Evolutionary conservation across 352 stramenopile species (phyloP), one percentile per base, ranked within the genome.

Genomic region (Phytophthora megakarya): DNA sequence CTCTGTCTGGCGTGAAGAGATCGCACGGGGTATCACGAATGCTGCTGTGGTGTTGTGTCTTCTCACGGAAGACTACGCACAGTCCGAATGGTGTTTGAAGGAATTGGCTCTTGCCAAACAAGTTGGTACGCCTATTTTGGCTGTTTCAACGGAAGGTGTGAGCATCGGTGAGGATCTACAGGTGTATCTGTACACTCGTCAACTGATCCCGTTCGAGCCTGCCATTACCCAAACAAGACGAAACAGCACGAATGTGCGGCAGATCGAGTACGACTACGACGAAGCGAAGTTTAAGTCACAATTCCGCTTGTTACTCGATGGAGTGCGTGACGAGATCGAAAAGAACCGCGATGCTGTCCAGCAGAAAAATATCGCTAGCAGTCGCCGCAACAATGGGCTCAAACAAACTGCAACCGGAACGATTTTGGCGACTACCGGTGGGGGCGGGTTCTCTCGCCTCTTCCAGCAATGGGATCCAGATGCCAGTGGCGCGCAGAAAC

Each of bases 61-160:
- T 37, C 56, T 93, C 13, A 92, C 84, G 0, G 84, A 93, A 52
- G 82, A 93, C 51, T 95, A 93, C 28, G 78, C 83, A 2, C 54
- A 85, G 30, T 93, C 83, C 0, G 84, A 95, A 38, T 93, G 84
- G 86, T 95, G 86, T 47, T 44, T 93, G n/a, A 95, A 95, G 46
- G 84, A 95, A 45, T 51, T 95, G 16, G 84, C 86, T 15, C 65
- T 92, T 9, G 86, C 86, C 1, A 95, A 95, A 47, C 84, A 95
- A 67, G 80, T 89, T 0, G 83, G 83, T 3, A 95, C 81, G 13
- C 84, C 84, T 1, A 91, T 93, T 44, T 49, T 95, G 9, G 86
- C 84, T 12, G 72, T 95, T 2, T 95, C 86, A 0, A 82, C 80
- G 0, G 86, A 95, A 30, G 67, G 73, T 23, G 79, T 90, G 2